phyloP scores from a whole-genome alignment of 176 grass and related monocot species.

The Triticum urartu region DNA sequence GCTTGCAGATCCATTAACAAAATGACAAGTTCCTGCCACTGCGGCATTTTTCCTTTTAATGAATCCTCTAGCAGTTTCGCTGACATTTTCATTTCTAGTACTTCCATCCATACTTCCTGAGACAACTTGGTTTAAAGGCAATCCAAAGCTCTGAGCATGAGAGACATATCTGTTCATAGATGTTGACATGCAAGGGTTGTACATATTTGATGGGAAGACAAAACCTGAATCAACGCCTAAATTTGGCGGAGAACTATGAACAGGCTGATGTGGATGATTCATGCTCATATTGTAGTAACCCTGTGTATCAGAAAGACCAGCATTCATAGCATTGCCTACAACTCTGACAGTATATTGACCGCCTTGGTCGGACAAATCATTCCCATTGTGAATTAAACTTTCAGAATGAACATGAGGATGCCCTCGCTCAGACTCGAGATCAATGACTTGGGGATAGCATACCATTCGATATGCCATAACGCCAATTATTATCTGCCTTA shows the following conservation, averaged over 20 bases:
- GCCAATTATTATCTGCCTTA: conserved; percentile 44
- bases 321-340: conserved; percentile 38
- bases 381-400: conserved; percentile 22
- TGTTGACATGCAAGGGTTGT: conserved; percentile 46
- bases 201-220: conserved; percentile 45
- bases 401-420: conserved; percentile 39
- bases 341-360: conserved; percentile 40
- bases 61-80: conserved; percentile 46
- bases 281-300: conserved; percentile 37
- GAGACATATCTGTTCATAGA: conserved; percentile 46
- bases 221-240: conserved; percentile 51
- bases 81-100: conserved; percentile 45
- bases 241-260: conserved; percentile 37
- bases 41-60: conserved; percentile 60
- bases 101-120: conserved; percentile 45
- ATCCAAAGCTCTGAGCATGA: conserved; percentile 45
- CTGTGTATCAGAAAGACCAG: conserved; percentile 35
- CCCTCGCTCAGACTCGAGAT: conserved; percentile 51
- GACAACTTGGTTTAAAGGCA: conserved; percentile 44
- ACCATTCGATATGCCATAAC: conserved; percentile 59
- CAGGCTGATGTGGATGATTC: conserved; percentile 46
- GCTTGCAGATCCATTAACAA: conserved; percentile 57
- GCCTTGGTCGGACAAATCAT: conserved; percentile 41
- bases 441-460: conserved; percentile 52
- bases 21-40: conserved; percentile 41